These are phyloP conservation scores for Phytophthora citrophthora DNA, from an alignment of 352 stramenopile species.

Conservation along the genomic window DNA sequence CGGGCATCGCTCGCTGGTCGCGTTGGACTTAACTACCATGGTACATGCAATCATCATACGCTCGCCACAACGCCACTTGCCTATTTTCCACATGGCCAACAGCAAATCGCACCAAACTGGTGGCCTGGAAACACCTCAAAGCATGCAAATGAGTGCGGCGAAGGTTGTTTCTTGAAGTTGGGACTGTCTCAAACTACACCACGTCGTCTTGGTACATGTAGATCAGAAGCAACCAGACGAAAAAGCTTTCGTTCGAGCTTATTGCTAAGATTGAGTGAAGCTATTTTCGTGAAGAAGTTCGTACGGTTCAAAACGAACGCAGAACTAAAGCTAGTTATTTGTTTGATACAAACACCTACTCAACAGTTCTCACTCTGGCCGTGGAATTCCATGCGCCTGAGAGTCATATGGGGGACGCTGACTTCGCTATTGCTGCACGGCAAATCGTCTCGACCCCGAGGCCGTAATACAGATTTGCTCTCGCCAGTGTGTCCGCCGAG, in stretches of 20 bases:
- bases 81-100: slow-evolving; percentile 19
- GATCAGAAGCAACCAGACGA: neutral
- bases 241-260: no score
- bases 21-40: neutral
- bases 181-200: slow-evolving; percentile 9
- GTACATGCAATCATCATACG: neutral
- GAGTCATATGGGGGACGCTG: neutral
- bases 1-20: neutral
- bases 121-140: slow-evolving; percentile 2
- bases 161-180: slow-evolving; percentile 7
- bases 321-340: no score
- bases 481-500: neutral
- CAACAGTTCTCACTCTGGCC: no score
- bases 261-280: no score
- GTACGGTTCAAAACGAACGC: no score
- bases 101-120: slow-evolving; percentile 24
- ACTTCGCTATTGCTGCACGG: neutral
- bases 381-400: neutral
- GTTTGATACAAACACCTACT: no score
- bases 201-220: neutral
- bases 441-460: neutral
- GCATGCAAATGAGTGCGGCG: slow-evolving; percentile 5
- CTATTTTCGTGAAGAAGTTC: no score
- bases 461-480: neutral
- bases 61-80: slow-evolving; percentile 16